Evolutionary conservation across 2,329 filamentous ascomycete species (phyloP).

Genomic region (Oidium heveae): DNA sequence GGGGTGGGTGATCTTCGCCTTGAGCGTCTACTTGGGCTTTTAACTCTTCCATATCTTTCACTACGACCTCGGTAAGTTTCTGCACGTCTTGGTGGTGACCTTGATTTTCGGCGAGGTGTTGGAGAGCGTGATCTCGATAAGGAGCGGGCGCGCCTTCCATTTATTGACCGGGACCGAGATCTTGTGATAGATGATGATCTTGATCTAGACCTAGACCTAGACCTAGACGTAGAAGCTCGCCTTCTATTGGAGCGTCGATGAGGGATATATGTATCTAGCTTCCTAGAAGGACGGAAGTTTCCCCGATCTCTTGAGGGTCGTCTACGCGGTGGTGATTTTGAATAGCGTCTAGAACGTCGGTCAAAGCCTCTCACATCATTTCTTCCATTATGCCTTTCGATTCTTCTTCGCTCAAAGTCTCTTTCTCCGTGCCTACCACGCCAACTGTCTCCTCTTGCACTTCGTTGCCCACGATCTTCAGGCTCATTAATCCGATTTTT

Average conservation of each 20-base stretch:
- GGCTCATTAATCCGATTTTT: slow-evolving; percentile 37
- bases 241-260: slow-evolving; percentile 12
- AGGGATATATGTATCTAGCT: slow-evolving; percentile 14
- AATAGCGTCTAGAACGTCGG: slow-evolving; percentile 20
- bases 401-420: slow-evolving; percentile 16
- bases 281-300: slow-evolving; percentile 12
- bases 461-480: slow-evolving; percentile 21
- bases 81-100: slow-evolving; percentile 10
- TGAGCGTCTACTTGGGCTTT: slow-evolving; percentile 12
- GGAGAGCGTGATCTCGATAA: slow-evolving; percentile 13
- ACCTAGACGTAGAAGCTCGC: slow-evolving; percentile 9
- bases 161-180: slow-evolving; percentile 11
- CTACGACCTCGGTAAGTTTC: slow-evolving; percentile 10
- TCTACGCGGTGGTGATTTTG: slow-evolving; percentile 19
- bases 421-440: slow-evolving; percentile 24
- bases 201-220: slow-evolving; percentile 8
- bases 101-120: slow-evolving; percentile 11
- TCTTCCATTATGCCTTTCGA: slow-evolving; percentile 16
- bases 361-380: slow-evolving; percentile 16
- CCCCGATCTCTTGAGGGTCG: slow-evolving; percentile 16
- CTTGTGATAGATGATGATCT: slow-evolving; percentile 9
- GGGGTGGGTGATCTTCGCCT: slow-evolving; percentile 10
- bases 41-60: slow-evolving; percentile 8
- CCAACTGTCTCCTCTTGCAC: slow-evolving; percentile 16
- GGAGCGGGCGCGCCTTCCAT: slow-evolving; percentile 10